A percentile compares a stretch with the other conserved stretches of the same genome.
These are phyloP conservation scores for Lactarius quietus DNA, from an alignment of 768 basidiomycete species.

Conservation along the genomic window DNA sequence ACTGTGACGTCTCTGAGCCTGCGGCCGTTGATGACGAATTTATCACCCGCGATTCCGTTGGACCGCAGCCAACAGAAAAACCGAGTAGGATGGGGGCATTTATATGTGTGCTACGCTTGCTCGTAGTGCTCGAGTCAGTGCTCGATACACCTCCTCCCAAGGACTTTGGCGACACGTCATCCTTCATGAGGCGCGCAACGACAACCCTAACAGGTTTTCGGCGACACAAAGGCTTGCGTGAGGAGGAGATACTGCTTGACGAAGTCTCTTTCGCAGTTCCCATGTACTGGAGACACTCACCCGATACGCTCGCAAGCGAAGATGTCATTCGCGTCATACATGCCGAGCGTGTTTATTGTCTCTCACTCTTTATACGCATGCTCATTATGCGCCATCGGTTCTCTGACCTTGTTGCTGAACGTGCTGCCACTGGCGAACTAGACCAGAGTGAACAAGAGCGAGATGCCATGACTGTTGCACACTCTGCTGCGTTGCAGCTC, in stretches of 20 bases:
- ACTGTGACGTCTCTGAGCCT: conserved; percentile 91
- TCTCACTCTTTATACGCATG: conserved; percentile 84
- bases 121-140: conserved; percentile 86
- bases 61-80: conserved; percentile 61
- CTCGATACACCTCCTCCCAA: conserved; percentile 76
- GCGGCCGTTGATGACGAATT: conserved; percentile 85
- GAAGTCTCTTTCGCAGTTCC: conserved; percentile 73
- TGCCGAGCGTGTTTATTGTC: conserved; percentile 79
- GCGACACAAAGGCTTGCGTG: conserved; percentile 61
- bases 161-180: conserved; percentile 55
- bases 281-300: conserved; percentile 72
- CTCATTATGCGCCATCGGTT: conserved; percentile 88
- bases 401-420: conserved; percentile 70
- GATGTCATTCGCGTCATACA: conserved; percentile 90
- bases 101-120: conserved; percentile 67
- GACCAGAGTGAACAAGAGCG: conserved; percentile 67
- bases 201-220: conserved; percentile 60
- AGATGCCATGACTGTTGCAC: conserved; percentile 73
- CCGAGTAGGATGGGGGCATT: conserved; percentile 82
- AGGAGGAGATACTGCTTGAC: conserved; percentile 78
- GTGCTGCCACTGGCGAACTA: conserved; percentile 47
- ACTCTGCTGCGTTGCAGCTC: conserved; percentile 75
- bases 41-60: conserved; percentile 70
- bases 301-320: conserved; percentile 76
- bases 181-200: conserved; percentile 75